Evolutionary conservation across 306 rosid species (phyloP).

Genomic region (Vigna angularis): DNA sequence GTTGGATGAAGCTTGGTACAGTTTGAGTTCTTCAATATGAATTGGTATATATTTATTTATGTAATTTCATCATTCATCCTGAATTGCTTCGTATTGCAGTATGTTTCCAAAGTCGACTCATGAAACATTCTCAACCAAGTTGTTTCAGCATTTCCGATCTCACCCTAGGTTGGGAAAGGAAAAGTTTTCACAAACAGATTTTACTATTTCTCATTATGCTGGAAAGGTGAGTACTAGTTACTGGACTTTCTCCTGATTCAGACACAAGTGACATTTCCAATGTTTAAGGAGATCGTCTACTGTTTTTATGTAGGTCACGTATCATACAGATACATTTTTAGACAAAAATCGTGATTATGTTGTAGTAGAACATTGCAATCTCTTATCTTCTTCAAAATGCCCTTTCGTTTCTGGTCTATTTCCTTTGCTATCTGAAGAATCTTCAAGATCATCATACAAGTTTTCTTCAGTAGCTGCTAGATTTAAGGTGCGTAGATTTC

Average conservation of each 20-base stretch:
- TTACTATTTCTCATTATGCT: slow-evolving; percentile 92
- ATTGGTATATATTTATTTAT: slow-evolving; percentile 55
- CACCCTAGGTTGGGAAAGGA: slow-evolving; percentile 85
- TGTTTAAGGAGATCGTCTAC: slow-evolving; percentile 27
- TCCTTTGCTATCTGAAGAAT: slow-evolving; percentile 72
- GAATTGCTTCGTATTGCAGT: slow-evolving; percentile 68
- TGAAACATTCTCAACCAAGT: slow-evolving; percentile 89
- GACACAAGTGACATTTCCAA: slow-evolving; percentile 10
- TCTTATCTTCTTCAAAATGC: slow-evolving; percentile 85
- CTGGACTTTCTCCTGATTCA: slow-evolving; percentile 33
- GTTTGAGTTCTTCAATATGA: slow-evolving; percentile 58
- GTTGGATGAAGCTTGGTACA: slow-evolving; percentile 98
- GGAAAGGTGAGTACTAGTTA: slow-evolving; percentile 75
- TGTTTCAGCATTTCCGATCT: slow-evolving; percentile 79
- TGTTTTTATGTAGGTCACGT: slow-evolving; percentile 74
- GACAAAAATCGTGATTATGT: slow-evolving; percentile 98
- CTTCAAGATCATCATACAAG: slow-evolving; percentile 92
- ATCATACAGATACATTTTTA: slow-evolving; percentile 86
- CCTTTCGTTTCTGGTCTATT: slow-evolving; percentile 81
- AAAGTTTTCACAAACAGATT: slow-evolving; percentile 95
- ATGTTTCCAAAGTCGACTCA: slow-evolving; percentile 97
- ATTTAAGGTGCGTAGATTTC: slow-evolving; percentile 76
- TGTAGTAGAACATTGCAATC: slow-evolving; percentile 91
- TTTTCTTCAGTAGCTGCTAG: slow-evolving; percentile 96
- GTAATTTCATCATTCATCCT: slow-evolving; percentile 53